These are phyloP conservation scores for Colletotrichum spinosum DNA, from an alignment of 2,329 filamentous ascomycete species.

Conservation along the genomic window DNA sequence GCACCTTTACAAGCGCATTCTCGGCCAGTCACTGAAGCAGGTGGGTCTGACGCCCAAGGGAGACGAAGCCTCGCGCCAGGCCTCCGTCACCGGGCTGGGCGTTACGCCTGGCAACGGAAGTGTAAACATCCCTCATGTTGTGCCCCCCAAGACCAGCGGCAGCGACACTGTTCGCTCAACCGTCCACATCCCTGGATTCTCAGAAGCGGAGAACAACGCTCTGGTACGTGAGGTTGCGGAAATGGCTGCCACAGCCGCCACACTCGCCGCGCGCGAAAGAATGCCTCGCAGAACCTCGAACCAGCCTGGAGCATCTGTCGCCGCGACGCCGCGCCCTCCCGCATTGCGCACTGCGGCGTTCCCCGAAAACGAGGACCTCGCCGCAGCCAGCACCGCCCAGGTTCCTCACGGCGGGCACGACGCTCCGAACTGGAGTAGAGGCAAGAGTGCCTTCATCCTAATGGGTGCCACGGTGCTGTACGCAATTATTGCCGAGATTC, in stretches of 20 bases:
- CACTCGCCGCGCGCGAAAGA: slow-evolving; percentile 83
- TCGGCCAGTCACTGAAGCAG: slow-evolving; percentile 90
- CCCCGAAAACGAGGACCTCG: slow-evolving; percentile 60
- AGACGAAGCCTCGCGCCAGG: slow-evolving; percentile 56
- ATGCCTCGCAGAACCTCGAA: slow-evolving; percentile 53
- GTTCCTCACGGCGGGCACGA: slow-evolving; percentile 83
- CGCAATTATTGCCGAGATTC: slow-evolving; percentile 95
- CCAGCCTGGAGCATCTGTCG: slow-evolving; percentile 42
- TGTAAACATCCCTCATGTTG: slow-evolving; percentile 73
- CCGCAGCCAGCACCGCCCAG: slow-evolving; percentile 40
- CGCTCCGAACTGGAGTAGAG: slow-evolving; percentile 97
- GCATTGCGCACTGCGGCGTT: slow-evolving; percentile 51
- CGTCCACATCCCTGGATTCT: slow-evolving; percentile 75
- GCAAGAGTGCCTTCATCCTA: slow-evolving; percentile 90
- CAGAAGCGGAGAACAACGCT: slow-evolving; percentile 83
- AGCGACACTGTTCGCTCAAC: slow-evolving; percentile 55
- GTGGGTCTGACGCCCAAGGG: slow-evolving; percentile 73
- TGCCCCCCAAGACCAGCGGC: slow-evolving; percentile 74
- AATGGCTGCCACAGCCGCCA: slow-evolving; percentile 90
- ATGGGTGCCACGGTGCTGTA: slow-evolving; percentile 91
- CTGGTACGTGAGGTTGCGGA: slow-evolving; percentile 91
- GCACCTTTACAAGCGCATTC: slow-evolving; percentile 90
- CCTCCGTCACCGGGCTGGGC: slow-evolving; percentile 46
- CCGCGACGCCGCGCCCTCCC: slow-evolving; percentile 57
- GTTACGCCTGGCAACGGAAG: slow-evolving; percentile 54